phyloP scores from a whole-genome alignment of 208 protist species.

The Acanthamoeba culbertsoni region DNA sequence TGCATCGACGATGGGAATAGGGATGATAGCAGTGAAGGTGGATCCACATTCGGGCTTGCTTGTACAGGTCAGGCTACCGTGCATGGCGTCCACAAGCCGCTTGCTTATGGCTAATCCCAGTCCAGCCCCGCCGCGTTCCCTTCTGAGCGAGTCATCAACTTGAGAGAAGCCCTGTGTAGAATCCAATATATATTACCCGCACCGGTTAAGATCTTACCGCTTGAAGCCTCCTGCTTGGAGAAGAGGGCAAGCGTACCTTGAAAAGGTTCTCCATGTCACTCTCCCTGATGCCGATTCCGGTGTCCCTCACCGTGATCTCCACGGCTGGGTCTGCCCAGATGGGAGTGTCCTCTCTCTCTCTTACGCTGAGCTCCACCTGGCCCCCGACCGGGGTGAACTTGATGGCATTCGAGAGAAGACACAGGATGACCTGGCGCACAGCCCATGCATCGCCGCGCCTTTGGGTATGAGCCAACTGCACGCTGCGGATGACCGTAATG shows the following conservation, averaged over 20 bases:
- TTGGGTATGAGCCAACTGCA: background rate
- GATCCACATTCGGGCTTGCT: background rate
- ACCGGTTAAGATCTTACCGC: background rate
- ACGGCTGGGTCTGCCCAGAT: background rate
- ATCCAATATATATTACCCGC: too few species aligned
- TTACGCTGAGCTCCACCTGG: background rate
- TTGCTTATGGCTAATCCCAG: conserved; percentile 75
- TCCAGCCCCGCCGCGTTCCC: conserved; percentile 70
- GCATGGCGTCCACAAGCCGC: conserved; percentile 50
- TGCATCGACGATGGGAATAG: background rate
- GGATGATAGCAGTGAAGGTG: background rate
- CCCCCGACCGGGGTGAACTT: conserved; percentile 58
- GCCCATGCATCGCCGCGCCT: background rate
- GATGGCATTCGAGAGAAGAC: conserved; percentile 65
- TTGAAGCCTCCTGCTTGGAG: too few species aligned
- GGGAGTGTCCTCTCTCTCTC: background rate
- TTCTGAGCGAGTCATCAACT: conserved; percentile 33
- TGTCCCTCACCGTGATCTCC: background rate
- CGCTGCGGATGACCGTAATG: background rate
- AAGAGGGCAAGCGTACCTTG: background rate
- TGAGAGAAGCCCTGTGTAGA: conserved; percentile 64
- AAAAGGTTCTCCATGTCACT: background rate
- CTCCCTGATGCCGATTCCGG: background rate
- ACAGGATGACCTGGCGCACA: conserved; percentile 56
- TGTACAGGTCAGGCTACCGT: background rate